Percentiles rank a stretch among this genome's conserved stretches.
Evolutionary conservation across 805 yeast genomes (phyloP).

Genomic region (Metschnikowia lunata): DNA sequence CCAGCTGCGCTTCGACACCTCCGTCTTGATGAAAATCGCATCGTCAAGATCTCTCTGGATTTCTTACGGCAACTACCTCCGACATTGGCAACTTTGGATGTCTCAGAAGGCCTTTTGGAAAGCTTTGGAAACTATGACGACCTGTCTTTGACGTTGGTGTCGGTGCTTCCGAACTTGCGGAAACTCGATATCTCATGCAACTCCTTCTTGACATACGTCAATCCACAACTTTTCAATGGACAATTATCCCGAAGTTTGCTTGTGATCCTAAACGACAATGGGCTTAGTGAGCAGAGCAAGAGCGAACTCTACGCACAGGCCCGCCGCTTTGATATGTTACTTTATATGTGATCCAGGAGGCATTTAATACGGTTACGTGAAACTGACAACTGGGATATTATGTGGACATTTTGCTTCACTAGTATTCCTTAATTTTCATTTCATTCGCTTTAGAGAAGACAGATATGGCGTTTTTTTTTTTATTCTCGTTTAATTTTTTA

Average conservation of each 20-base stretch:
- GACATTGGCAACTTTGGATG: conserved; percentile 22
- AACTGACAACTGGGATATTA: too few relatives aligned
- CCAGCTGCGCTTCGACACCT: conserved; percentile 24
- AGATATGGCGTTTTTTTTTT: too few relatives aligned
- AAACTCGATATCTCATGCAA: conserved; percentile 10
- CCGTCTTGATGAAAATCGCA: conserved; percentile 23
- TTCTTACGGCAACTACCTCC: conserved; percentile 25
- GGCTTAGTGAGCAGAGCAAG: too few relatives aligned
- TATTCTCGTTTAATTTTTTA: too few relatives aligned
- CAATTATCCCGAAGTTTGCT: neutral
- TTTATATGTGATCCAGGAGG: too few relatives aligned
- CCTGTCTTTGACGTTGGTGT: conserved; percentile 3
- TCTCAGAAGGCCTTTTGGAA: conserved; percentile 19
- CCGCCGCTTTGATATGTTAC: too few relatives aligned
- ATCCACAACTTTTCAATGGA: conserved; percentile 1
- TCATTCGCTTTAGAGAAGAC: too few relatives aligned
- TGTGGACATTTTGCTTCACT: too few relatives aligned
- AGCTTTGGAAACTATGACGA: conserved; percentile 9
- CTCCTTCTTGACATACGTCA: conserved; percentile 6
- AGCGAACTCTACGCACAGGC: too few relatives aligned
- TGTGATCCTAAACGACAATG: too few relatives aligned
- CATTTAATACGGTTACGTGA: too few relatives aligned
- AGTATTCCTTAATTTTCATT: too few relatives aligned
- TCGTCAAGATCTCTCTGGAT: conserved; percentile 17
- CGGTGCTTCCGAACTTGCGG: conserved; percentile 11